Percentiles rank a stretch among this genome's conserved stretches.
Evolutionary conservation across 108 stramenopile genomes (phyloP).

Genomic region (Nitzschia putrida): DNA sequence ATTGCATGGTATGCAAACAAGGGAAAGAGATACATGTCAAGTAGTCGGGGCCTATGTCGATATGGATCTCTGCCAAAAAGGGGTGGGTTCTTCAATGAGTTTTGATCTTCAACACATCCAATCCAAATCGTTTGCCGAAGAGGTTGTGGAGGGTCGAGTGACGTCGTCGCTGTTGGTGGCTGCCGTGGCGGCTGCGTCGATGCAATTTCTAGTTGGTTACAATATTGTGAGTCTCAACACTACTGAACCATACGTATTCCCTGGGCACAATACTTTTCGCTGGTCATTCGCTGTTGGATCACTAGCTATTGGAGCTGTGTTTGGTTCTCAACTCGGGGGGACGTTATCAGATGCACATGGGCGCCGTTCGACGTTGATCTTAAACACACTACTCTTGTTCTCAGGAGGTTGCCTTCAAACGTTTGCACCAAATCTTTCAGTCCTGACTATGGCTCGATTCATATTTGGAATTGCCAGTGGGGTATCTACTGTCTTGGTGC

Average conservation of each 20-base stretch:
- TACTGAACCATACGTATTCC: conserved; percentile 15
- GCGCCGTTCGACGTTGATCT: background rate
- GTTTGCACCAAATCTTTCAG: conserved; percentile 44
- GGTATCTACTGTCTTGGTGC: conserved; percentile 64
- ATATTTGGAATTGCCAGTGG: conserved; percentile 77
- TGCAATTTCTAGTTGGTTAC: conserved; percentile 20
- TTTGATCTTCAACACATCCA: background rate
- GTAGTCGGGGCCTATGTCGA: background rate
- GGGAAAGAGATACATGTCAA: conserved; percentile 5
- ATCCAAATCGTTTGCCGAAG: background rate
- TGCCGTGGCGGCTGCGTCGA: background rate
- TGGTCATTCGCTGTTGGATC: conserved; percentile 20
- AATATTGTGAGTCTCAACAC: conserved; percentile 18
- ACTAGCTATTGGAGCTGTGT: conserved; percentile 11
- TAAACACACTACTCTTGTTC: background rate
- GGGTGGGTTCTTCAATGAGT: background rate
- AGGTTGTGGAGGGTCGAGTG: background rate
- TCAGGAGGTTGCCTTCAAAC: conserved; percentile 37
- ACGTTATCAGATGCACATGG: background rate
- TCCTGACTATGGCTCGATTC: conserved; percentile 59
- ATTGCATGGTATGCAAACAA: conserved; percentile 22
- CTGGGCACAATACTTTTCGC: conserved; percentile 7
- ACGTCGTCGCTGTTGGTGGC: conserved; percentile 10
- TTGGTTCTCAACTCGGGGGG: conserved; percentile 10
- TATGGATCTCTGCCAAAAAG: background rate